Percentiles rank a stretch among this genome's conserved stretches.
phyloP scores from a whole-genome alignment of 1,284 basidiomycete species.

The Rhodofomes roseus region DNA sequence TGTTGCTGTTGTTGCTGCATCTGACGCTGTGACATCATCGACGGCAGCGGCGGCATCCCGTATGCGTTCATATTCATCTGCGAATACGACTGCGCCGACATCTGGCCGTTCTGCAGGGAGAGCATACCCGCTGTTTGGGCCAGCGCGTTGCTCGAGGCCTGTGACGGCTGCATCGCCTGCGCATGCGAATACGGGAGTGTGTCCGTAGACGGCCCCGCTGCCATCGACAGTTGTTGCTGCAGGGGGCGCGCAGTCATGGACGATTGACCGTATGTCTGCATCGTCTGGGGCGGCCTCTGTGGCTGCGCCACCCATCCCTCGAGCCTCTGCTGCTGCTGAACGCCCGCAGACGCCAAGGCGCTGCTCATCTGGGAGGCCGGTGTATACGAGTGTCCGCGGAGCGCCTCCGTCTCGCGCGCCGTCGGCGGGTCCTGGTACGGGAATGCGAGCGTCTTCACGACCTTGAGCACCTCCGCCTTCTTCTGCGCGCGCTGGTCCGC shows the following conservation, averaged over 20 bases:
- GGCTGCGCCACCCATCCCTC: neutral
- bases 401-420: slow-evolving; percentile 20
- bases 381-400: slow-evolving; percentile 13
- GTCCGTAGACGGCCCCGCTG: neutral
- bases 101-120: neutral
- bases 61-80: neutral
- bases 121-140: neutral
- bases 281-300: neutral
- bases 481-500: slow-evolving; percentile 53
- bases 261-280: neutral
- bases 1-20: neutral
- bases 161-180: slow-evolving; percentile 6
- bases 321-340: slow-evolving; percentile 12
- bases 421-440: slow-evolving; percentile 70
- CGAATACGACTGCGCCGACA: neutral
- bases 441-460: slow-evolving; percentile 71
- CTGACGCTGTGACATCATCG: neutral
- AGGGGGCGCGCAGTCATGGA: neutral
- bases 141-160: neutral
- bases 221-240: neutral
- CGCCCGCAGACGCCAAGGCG: slow-evolving; percentile 8
- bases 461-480: slow-evolving; percentile 54
- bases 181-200: slow-evolving; percentile 6
- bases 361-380: neutral
- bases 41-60: neutral